A percentile compares a stretch with the other conserved stretches of the same genome.
Conservation (phyloP, 2,329 filamentous ascomycete species). For the Arthrobotrys pseudoclavata region DNA sequence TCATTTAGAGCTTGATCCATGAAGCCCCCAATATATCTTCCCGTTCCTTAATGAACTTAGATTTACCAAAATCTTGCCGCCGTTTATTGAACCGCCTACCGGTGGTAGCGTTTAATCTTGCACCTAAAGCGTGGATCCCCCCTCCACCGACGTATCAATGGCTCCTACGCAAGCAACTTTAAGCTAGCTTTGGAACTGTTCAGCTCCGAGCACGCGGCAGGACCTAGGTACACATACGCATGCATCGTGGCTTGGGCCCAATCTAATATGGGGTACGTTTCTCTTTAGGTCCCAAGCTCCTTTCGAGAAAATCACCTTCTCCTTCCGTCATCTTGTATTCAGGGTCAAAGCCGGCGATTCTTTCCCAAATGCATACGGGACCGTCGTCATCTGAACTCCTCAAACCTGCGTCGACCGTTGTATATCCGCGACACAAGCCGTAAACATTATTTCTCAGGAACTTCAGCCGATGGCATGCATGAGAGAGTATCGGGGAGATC, state of each 20-base stretch:
- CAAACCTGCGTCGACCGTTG: background rate
- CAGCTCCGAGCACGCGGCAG: slow-evolving; percentile 13
- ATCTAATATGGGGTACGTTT: background rate
- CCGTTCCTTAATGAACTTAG: background rate
- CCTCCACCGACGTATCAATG: background rate
- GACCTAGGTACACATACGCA: slow-evolving; percentile 2
- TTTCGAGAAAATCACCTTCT: slow-evolving; percentile 1
- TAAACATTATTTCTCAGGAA: background rate
- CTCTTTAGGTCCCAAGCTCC: background rate
- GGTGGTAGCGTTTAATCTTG: background rate
- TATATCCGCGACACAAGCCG: background rate
- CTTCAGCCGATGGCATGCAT: background rate
- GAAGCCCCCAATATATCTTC: slow-evolving; percentile 19
- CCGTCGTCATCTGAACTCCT: slow-evolving; percentile 14
- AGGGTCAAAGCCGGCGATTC: background rate
- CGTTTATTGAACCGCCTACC: background rate
- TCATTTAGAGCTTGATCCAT: slow-evolving; percentile 7
- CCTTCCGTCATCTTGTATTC: background rate
- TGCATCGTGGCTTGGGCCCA: slow-evolving; percentile 5
- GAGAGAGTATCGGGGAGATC: slow-evolving; percentile 10
- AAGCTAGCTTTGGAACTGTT: background rate
- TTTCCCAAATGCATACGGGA: background rate
- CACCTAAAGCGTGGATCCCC: background rate
- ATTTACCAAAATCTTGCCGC: slow-evolving; percentile 6
- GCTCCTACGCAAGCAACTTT: slow-evolving; percentile 3